Evolutionary conservation across 805 yeast genomes (phyloP).

Genomic region (Brettanomyces nanus): DNA sequence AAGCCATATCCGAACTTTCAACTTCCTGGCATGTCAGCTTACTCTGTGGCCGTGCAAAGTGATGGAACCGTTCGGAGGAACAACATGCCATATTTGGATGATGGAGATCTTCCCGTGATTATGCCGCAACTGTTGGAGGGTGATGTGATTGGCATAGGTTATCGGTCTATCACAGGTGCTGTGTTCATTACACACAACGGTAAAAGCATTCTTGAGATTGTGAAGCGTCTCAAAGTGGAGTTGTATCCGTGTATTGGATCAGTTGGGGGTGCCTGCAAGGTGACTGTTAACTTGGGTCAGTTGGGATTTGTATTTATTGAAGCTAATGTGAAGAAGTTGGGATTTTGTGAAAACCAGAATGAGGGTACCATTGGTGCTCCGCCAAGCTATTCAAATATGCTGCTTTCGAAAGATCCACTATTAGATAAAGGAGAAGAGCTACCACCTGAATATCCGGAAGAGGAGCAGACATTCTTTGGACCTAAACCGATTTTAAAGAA

Average conservation of each 20-base stretch:
- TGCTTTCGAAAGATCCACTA: slow-evolving; percentile 37
- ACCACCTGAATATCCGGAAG: slow-evolving; percentile 63
- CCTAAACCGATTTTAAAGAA: slow-evolving; percentile 19
- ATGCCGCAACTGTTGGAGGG: slow-evolving; percentile 45
- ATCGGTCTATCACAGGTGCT: slow-evolving; percentile 38
- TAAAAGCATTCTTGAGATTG: slow-evolving; percentile 40
- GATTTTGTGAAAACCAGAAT: slow-evolving; percentile 43
- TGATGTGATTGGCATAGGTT: slow-evolving; percentile 51
- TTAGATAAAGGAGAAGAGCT: slow-evolving; percentile 65
- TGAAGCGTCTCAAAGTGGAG: slow-evolving; percentile 40
- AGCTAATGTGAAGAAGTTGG: slow-evolving; percentile 61
- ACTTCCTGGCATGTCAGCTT: slow-evolving; percentile 64
- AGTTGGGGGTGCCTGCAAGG: slow-evolving; percentile 38
- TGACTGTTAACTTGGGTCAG: slow-evolving; percentile 71
- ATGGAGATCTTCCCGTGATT: slow-evolving; percentile 34
- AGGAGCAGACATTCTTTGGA: slow-evolving; percentile 58
- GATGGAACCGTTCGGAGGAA: slow-evolving; percentile 57
- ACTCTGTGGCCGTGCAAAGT: slow-evolving; percentile 66
- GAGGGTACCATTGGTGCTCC: slow-evolving; percentile 33
- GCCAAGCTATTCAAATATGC: slow-evolving; percentile 25
- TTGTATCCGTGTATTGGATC: slow-evolving; percentile 50
- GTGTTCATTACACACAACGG: slow-evolving; percentile 51
- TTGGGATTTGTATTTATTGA: slow-evolving; percentile 85
- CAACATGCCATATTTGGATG: slow-evolving; percentile 45
- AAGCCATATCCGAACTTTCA: slow-evolving; percentile 70